Evolutionary conservation across 106 monocot genomes (phyloP).

Genomic region (Phalaenopsis equestris): DNA sequence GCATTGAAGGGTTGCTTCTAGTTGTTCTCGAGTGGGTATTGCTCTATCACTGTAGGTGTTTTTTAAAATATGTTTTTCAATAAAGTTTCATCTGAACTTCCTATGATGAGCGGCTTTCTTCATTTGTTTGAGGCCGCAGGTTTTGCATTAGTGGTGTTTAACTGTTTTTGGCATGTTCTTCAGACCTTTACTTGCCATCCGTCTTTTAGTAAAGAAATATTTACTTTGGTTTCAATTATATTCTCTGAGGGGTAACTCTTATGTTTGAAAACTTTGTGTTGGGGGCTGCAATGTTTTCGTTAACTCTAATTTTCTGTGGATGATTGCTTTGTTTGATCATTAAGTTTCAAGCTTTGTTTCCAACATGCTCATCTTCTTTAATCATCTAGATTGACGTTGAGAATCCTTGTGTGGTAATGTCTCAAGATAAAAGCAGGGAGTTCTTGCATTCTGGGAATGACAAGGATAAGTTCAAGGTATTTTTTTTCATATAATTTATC

Average conservation of each 20-base stretch:
- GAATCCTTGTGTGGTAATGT: conserved; percentile 98
- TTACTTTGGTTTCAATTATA: background rate
- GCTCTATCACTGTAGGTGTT: too few relatives aligned
- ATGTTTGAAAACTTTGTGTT: background rate
- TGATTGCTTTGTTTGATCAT: background rate
- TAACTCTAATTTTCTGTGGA: background rate
- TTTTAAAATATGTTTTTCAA: too few relatives aligned
- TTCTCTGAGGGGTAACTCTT: background rate
- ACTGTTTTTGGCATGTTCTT: background rate
- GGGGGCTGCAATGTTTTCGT: background rate
- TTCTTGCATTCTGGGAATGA: conserved; percentile 98
- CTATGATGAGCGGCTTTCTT: too few relatives aligned
- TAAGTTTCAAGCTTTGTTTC: background rate
- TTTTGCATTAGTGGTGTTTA: too few relatives aligned
- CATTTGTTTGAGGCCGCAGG: too few relatives aligned
- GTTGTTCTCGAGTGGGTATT: too few relatives aligned
- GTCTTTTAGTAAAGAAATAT: background rate
- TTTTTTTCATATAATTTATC: background rate
- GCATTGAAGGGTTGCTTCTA: too few relatives aligned
- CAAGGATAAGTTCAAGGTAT: conserved; percentile 96
- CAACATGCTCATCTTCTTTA: background rate
- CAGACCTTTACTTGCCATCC: background rate
- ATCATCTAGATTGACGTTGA: conserved; percentile 94
- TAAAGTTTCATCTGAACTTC: too few relatives aligned
- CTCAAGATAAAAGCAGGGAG: conserved; percentile 98